Base-by-base conservation (phyloP, 2,329 filamentous ascomycete genomes). In the Sporothrix pseudoabietina region DNA sequence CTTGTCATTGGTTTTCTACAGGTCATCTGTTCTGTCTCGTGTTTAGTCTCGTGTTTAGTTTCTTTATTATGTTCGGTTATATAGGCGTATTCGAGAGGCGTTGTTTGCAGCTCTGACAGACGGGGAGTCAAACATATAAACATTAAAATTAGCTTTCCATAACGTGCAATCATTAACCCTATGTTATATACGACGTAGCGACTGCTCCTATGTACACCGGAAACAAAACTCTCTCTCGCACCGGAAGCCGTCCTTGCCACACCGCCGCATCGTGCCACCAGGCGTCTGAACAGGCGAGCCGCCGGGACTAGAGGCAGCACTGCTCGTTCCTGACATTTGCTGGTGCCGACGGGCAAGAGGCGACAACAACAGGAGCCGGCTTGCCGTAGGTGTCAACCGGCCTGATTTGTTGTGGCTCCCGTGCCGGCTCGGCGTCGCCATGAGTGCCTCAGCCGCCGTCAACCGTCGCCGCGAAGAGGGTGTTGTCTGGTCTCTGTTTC, bases 171-270 rank as follows among this genome's bases (percentile, higher is more conserved):
- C 26, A 26, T 26, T 1, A 26, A 26, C 26, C 26, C 26, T 26
- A 26, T 3, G 19, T 30, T 26, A 26, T 3, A 32, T 30, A 6
- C 16, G 41, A 10, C 44, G 35, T 14, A 8, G 2, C 9, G 26
- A 19, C 6, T 8, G 16, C 8, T 26, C 12, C 26, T 54, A 72
- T 63, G 41, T 68, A 69, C 88, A 90, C 10, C 82, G 83, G 76
- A 91, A 89, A 79, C 89, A 90, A 80, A 90, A 90, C 74, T 87
- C 85, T 71, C 86, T 82, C 3, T 84, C 84, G 75, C 88, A 90
- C 19, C 80, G 81, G 78, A 86, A 90, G 14, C 86, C 88, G 75
- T 85, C 83, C 75, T 86, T 80, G 3, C 88, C 88, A 74, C 89
- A 90, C 16, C 82, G 82, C 70, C 85, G 81, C 76, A 83, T 76